Evolutionary conservation across 2,329 filamentous ascomycete genomes (phyloP).

Genomic region (Aspergillus arachidicola): DNA sequence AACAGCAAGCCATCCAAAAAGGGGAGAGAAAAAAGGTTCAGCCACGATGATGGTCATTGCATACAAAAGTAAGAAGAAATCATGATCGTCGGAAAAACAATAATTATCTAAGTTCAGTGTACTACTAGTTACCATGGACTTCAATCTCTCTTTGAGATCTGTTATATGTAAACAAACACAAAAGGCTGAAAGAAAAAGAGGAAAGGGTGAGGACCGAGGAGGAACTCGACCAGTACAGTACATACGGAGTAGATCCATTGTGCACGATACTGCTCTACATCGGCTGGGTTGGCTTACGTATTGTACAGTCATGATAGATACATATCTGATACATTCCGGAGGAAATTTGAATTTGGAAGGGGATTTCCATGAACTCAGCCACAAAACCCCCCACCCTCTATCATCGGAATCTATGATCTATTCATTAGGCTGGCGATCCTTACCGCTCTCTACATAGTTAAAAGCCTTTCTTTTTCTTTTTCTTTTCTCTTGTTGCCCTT

Average conservation of each 20-base stretch:
- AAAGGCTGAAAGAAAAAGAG: background rate
- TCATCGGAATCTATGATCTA: background rate
- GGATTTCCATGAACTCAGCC: background rate
- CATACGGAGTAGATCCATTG: too few species aligned
- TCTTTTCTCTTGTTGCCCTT: background rate
- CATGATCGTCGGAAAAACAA: background rate
- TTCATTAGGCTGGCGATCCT: background rate
- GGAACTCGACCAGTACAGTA: background rate
- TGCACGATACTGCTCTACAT: too few species aligned
- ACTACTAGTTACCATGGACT: background rate
- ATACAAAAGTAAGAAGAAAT: background rate
- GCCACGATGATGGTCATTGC: constrained; percentile 3
- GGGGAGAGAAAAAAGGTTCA: background rate
- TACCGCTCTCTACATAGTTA: background rate
- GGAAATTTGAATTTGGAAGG: too few species aligned
- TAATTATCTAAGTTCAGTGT: background rate
- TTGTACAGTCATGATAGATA: background rate
- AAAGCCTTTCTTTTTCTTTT: background rate
- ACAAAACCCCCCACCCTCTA: background rate
- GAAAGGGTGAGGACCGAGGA: background rate
- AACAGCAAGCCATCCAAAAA: background rate
- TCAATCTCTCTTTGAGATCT: background rate
- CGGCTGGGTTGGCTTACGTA: background rate
- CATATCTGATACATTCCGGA: too few species aligned
- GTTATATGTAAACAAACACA: background rate